phyloP scores from a whole-genome alignment of 164 flowering plant species.

The Stephania cephalantha region DNA sequence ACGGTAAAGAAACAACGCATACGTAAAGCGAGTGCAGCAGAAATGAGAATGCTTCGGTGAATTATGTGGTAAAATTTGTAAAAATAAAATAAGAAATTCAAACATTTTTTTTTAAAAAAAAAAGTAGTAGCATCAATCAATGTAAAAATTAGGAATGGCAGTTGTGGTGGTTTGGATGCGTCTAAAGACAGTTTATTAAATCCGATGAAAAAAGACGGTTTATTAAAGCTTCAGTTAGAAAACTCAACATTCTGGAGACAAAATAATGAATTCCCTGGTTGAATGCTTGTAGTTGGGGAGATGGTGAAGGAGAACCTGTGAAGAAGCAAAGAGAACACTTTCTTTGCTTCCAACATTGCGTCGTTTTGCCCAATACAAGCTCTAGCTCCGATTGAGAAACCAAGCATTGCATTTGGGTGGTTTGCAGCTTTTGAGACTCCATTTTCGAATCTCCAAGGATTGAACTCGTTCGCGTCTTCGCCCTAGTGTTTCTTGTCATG shows the following conservation, averaged over 20 bases:
- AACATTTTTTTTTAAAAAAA: too few species aligned
- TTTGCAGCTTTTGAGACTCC: constrained; percentile 32
- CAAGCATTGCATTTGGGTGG: constrained; percentile 31
- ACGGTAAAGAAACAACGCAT: too few species aligned
- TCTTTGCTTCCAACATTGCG: constrained; percentile 20
- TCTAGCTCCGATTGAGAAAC: constrained; percentile 28
- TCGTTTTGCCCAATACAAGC: constrained; percentile 36
- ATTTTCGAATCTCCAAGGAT: constrained; percentile 26
- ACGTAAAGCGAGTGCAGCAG: too few species aligned
- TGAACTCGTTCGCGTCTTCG: constrained; percentile 26
- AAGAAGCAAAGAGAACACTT: background rate
- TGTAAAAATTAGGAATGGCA: too few species aligned
- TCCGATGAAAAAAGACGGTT: too few species aligned
- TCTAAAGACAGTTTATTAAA: too few species aligned
- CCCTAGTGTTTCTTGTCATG: background rate
- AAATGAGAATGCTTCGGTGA: too few species aligned
- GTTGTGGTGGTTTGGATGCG: too few species aligned
- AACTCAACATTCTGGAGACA: constrained; percentile 22
- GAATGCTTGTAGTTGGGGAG: constrained; percentile 26
- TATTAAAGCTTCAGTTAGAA: too few species aligned
- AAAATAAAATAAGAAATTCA: too few species aligned
- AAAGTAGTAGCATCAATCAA: too few species aligned
- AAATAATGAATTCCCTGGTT: constrained; percentile 17
- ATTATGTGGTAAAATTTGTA: too few species aligned
- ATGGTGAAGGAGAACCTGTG: background rate